Base-by-base conservation (phyloP, 768 basidiomycete genomes). In the Mycena pura region DNA sequence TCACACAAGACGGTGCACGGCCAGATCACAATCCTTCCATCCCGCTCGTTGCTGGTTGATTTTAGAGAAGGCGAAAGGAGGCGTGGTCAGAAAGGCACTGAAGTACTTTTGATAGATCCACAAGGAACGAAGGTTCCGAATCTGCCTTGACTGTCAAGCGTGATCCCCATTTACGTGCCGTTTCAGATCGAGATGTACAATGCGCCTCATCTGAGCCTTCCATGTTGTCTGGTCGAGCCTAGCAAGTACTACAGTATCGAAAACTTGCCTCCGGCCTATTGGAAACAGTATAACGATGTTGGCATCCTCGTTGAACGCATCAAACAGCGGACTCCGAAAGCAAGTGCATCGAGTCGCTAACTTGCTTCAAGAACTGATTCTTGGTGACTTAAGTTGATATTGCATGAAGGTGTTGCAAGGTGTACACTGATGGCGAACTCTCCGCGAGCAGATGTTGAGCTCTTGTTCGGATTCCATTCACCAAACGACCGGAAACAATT, bases 41-140 rank as follows among this genome's bases (percentile, higher is more conserved):
- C 84, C 2, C 74, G 67, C 44, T 77, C 81, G 21, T 62, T 84
- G n/a, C 74, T 86, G 1, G 79, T 86, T 25, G 85, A 87, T 68
- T 82, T 86, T 48, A 80, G 85, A n/a, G 82, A 84, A 70, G 79
- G 80, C 27, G 81, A 85, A 61, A 77, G 83, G 5, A 73, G 81
- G 44, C 78, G 75, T 38, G 80, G 81, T 6, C 69, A 75, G 27
- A 79, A 74, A 60, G 84, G 82, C 6, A 71, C 77, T 13, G 77
- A 83, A 62, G 82, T 86, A 11, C 65, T 85, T 22, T 56, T 82
- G 24, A 72, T 85, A 28, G 74, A 74, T 66, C 56, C 78, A 22
- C 72, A 76, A 45, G 83, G 82, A 7, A 43, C 48, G 3, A 68
- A 76, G 67, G 84, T 82, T 60, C 43, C 68, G 24, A 21, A 17